These are phyloP conservation scores for Boechera retrofracta DNA, from an alignment of 345 rosid species.

Conservation along the genomic window DNA sequence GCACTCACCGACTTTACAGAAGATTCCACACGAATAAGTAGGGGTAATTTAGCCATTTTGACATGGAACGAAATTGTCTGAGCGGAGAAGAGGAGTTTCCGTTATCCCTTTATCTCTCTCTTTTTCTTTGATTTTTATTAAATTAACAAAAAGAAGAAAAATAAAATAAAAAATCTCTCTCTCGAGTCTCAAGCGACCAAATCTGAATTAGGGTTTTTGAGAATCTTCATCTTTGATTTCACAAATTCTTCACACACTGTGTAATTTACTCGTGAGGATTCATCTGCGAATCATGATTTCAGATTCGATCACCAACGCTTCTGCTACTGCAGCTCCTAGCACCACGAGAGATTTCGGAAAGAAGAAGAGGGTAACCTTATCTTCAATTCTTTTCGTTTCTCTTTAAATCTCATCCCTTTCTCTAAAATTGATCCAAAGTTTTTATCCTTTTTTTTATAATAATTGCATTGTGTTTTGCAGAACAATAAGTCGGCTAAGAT, in stretches of 20 bases:
- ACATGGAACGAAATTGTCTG: conserved; percentile 12
- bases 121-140: conserved; percentile 16
- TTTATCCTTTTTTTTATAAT: background rate
- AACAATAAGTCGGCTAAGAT: conserved; percentile 79
- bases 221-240: conserved; percentile 39
- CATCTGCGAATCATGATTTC: conserved; percentile 56
- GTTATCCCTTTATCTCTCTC: conserved; percentile 58
- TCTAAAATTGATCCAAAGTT: conserved; percentile 8
- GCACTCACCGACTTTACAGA: conserved; percentile 35
- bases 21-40: conserved; percentile 1
- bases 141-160: background rate
- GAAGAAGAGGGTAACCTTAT: conserved; percentile 73
- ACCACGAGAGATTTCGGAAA: conserved; percentile 56
- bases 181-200: conserved; percentile 41
- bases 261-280: background rate
- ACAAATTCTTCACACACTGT: conserved; percentile 7
- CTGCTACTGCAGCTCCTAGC: conserved; percentile 56
- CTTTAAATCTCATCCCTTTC: background rate
- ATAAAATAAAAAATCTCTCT: conserved; percentile 24
- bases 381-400: background rate
- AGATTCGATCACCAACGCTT: conserved; percentile 62
- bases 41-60: conserved; percentile 4
- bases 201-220: conserved; percentile 67
- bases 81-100: conserved; percentile 71
- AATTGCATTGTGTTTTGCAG: conserved; percentile 49